These are phyloP conservation scores for Didymella lethalis DNA, from an alignment of 2,329 filamentous ascomycete species.

Conservation along the genomic window DNA sequence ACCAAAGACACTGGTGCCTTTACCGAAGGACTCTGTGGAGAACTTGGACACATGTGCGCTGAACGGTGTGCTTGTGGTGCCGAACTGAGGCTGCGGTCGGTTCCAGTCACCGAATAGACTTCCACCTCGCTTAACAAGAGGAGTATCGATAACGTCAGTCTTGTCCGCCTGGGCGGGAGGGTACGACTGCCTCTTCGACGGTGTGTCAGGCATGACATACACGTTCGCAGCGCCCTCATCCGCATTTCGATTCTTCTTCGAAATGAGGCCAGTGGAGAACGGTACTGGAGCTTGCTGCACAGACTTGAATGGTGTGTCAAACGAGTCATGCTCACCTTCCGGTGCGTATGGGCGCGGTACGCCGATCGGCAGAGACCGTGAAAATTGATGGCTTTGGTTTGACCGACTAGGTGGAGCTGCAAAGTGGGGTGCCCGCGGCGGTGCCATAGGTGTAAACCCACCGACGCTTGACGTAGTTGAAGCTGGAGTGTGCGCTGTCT, in stretches of 20 bases:
- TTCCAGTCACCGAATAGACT: constrained; percentile 70
- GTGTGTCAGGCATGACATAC: constrained; percentile 87
- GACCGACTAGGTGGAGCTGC: constrained; percentile 31
- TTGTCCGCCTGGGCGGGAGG: constrained; percentile 63
- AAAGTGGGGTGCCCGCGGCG: constrained; percentile 43
- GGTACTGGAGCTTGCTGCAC: constrained; percentile 77
- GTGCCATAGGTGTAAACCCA: constrained; percentile 63
- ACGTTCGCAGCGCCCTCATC: constrained; percentile 65
- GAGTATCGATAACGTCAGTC: constrained; percentile 52
- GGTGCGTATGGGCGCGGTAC: constrained; percentile 60
- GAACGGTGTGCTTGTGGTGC: constrained; percentile 82
- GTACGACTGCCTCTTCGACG: constrained; percentile 88
- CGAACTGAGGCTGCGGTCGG: constrained; percentile 75
- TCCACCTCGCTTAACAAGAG: constrained; percentile 45
- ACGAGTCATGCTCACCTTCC: constrained; percentile 61
- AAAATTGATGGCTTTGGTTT: constrained; percentile 59
- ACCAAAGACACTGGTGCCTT: constrained; percentile 69
- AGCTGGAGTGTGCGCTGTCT: constrained; percentile 87
- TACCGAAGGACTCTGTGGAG: constrained; percentile 72
- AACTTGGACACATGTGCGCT: constrained; percentile 68
- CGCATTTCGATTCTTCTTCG: constrained; percentile 84
- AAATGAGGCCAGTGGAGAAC: constrained; percentile 86
- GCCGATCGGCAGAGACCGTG: constrained; percentile 77
- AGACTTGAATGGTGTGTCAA: constrained; percentile 81
- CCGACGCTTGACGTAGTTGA: constrained; percentile 80